phyloP scores from a whole-genome alignment of 2,329 filamentous ascomycete species.

The Pseudogymnoascus sp. region DNA sequence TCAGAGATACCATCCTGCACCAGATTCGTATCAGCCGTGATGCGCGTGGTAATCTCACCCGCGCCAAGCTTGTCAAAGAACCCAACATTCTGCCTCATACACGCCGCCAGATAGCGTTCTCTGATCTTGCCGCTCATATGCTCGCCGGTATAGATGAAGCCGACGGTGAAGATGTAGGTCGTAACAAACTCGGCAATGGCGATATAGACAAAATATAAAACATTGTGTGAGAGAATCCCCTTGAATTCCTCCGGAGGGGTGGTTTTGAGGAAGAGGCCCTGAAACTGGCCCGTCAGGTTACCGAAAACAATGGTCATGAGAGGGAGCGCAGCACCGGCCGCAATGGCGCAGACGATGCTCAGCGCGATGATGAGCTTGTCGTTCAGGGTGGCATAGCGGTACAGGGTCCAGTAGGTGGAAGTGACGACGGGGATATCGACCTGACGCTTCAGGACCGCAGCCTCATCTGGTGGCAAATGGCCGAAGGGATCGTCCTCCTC shows the following conservation, averaged over 20 bases:
- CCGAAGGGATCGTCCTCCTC: conserved; percentile 47
- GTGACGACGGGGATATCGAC: conserved; percentile 56
- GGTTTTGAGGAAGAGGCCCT: conserved; percentile 47
- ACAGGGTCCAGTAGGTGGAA: conserved; percentile 53
- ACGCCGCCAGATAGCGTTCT: conserved; percentile 74
- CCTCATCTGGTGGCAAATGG: conserved; percentile 59
- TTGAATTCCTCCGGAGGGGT: conserved; percentile 50
- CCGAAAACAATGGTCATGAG: conserved; percentile 61
- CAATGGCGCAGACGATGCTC: conserved; percentile 45
- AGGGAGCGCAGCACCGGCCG: conserved; percentile 51
- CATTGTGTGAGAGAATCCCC: conserved; percentile 50
- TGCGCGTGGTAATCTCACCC: conserved; percentile 88
- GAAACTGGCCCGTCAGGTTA: conserved; percentile 63
- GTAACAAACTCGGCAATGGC: conserved; percentile 72
- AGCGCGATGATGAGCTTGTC: conserved; percentile 45
- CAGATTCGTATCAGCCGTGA: conserved; percentile 87
- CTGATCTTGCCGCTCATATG: conserved; percentile 72
- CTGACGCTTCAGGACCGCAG: conserved; percentile 59
- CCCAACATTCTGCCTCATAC: conserved; percentile 80
- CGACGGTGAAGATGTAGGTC: conserved; percentile 72
- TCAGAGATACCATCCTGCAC: conserved; percentile 92
- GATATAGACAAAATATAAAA: conserved; percentile 80
- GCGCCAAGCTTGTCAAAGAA: conserved; percentile 91
- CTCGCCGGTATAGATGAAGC: conserved; percentile 83
- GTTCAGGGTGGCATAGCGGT: conserved; percentile 45